These are phyloP conservation scores for Malus sieversii DNA, from an alignment of 306 rosid genomes.

Conservation along the genomic window DNA sequence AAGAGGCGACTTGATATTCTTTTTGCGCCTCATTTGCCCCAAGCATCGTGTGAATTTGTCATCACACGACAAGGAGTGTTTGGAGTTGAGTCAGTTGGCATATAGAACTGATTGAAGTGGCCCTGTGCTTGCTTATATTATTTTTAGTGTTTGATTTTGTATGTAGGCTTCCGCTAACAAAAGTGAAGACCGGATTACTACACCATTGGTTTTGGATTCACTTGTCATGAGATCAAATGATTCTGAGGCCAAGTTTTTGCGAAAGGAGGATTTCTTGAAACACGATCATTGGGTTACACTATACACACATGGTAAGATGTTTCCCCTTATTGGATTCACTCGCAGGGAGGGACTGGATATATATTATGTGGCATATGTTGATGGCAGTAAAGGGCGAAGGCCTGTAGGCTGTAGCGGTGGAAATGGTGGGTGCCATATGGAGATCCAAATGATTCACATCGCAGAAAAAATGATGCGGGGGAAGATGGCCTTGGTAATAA, in stretches of 20 bases:
- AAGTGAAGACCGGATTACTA: too few relatives aligned
- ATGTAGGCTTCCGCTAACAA: too few relatives aligned
- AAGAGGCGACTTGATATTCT: slow-evolving; percentile 54
- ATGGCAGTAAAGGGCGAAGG: slow-evolving; percentile 78
- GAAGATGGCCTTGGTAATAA: slow-evolving; percentile 87
- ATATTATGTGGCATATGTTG: slow-evolving; percentile 75
- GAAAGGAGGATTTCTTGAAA: slow-evolving; percentile 78
- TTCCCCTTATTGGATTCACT: slow-evolving; percentile 74
- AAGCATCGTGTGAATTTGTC: slow-evolving; percentile 33
- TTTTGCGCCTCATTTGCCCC: slow-evolving; percentile 79
- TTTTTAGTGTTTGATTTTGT: too few relatives aligned
- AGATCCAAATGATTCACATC: slow-evolving; percentile 84
- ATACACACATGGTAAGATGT: slow-evolving; percentile 50
- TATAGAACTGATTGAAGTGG: not conserved
- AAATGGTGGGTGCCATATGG: slow-evolving; percentile 96
- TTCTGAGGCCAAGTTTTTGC: slow-evolving; percentile 66
- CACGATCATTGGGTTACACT: slow-evolving; percentile 81
- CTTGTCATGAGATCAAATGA: slow-evolving; percentile 8
- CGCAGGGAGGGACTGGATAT: slow-evolving; percentile 82
- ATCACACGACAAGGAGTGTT: slow-evolving; percentile 34
- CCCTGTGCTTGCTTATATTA: not conserved
- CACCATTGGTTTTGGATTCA: too few relatives aligned
- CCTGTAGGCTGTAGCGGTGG: slow-evolving; percentile 1
- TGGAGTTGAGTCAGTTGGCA: slow-evolving; percentile 24
- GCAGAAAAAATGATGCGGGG: slow-evolving; percentile 85